Conservation (phyloP, 1,284 basidiomycete genomes). For the Sporisorium exsertum region DNA sequence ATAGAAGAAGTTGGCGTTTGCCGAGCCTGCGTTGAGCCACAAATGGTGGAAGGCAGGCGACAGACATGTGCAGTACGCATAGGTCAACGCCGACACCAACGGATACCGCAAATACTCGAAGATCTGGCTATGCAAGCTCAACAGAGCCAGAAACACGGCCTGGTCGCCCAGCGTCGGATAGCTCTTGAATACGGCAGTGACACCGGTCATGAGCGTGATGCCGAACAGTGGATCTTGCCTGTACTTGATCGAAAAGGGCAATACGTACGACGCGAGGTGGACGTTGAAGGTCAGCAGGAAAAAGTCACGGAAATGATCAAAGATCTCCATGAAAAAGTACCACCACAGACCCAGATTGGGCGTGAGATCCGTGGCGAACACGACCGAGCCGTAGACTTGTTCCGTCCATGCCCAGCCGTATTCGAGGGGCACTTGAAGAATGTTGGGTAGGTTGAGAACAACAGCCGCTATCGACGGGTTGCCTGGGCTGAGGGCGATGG, state of each 20-base stretch:
- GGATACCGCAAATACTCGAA: slow-evolving; percentile 85
- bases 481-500: slow-evolving; percentile 35
- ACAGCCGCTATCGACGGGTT: slow-evolving; percentile 9
- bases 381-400: slow-evolving; percentile 82
- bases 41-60: slow-evolving; percentile 91
- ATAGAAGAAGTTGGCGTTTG: slow-evolving; percentile 99
- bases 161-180: slow-evolving; percentile 92
- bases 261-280: slow-evolving; percentile 85
- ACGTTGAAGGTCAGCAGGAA: slow-evolving; percentile 95
- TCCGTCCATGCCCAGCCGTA: slow-evolving; percentile 76
- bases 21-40: slow-evolving; percentile 91
- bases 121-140: slow-evolving; percentile 84
- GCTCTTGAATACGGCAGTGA: slow-evolving; percentile 87
- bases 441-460: slow-evolving; percentile 18
- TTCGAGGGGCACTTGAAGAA: slow-evolving; percentile 71
- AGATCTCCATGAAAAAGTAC: slow-evolving; percentile 99
- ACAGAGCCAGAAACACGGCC: slow-evolving; percentile 84
- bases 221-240: slow-evolving; percentile 88
- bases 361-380: slow-evolving; percentile 73
- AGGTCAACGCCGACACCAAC: slow-evolving; percentile 84
- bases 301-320: slow-evolving; percentile 95
- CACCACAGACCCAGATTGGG: slow-evolving; percentile 96
- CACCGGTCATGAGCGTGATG: slow-evolving; percentile 79
- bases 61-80: slow-evolving; percentile 85
- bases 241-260: slow-evolving; percentile 88